Evolutionary conservation across 2,329 filamentous ascomycete species (phyloP).

Genomic region (Knufia petricola): DNA sequence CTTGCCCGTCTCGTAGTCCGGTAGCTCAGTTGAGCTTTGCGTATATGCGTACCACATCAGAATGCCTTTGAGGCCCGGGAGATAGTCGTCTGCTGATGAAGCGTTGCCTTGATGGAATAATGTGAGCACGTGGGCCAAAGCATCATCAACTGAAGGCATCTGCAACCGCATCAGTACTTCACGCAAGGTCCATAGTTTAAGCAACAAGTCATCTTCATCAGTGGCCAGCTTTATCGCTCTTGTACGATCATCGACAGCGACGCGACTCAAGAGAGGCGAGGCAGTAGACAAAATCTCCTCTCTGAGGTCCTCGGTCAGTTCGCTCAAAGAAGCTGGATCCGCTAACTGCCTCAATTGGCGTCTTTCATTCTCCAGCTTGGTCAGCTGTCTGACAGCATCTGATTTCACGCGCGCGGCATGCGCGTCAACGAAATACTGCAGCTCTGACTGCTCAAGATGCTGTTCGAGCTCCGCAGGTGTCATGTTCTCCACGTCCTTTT

Average conservation of each 20-base stretch:
- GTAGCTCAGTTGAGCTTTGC: conserved; percentile 58
- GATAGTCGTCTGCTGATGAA: conserved; percentile 49
- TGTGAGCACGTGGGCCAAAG: conserved; percentile 56
- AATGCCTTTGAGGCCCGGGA: conserved; percentile 81
- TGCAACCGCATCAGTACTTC: conserved; percentile 59
- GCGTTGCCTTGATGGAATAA: conserved; percentile 54
- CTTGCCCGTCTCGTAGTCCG: conserved; percentile 52
- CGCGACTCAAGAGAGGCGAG: not conserved
- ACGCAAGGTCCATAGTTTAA: conserved; percentile 76
- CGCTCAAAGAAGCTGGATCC: conserved; percentile 61
- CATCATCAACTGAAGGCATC: conserved; percentile 58
- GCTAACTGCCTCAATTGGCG: conserved; percentile 72
- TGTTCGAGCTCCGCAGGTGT: conserved; percentile 82
- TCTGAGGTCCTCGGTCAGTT: conserved; percentile 71
- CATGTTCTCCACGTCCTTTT: conserved; percentile 40
- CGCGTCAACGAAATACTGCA: conserved; percentile 81
- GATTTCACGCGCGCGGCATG: conserved; percentile 67
- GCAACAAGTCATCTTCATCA: conserved; percentile 64
- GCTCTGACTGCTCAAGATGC: conserved; percentile 79
- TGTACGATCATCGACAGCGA: not conserved
- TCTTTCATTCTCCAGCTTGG: conserved; percentile 73
- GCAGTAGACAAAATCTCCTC: conserved; percentile 58
- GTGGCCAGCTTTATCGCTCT: not conserved
- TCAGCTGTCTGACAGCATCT: conserved; percentile 66
- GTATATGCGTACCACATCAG: conserved; percentile 84